Evolutionary conservation across 2,329 filamentous ascomycete species (phyloP), one percentile per base, ranked within the genome.

Genomic region (Ceratocystis cacaofunesta): DNA sequence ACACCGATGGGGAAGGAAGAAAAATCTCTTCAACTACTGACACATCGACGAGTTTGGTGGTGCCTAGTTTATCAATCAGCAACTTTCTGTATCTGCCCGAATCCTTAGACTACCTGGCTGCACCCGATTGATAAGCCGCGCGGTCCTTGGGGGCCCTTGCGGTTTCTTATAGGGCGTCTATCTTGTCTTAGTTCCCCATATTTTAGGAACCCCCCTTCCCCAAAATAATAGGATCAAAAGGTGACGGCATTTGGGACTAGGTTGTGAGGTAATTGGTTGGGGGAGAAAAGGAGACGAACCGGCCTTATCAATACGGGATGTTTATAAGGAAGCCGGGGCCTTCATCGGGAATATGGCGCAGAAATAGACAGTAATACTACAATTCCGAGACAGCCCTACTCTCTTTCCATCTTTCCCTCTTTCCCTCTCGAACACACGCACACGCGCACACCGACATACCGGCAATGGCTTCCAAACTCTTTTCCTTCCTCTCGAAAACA

Each of bases 401-500:
- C 3, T 41, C 10, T 41, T 41, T 41, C 12, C 10, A 10, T 64
- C 22, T 32, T 58, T 25, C 10, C 2, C 48, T 52, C n/a, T 52
- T 52, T 48, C 15, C 12, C 44, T n/a, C 44, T 10, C 3, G 6
- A 25, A 52, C 48, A 52, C 12, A 12, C 36, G 32, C 32, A 36
- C 32, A 8, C 30, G 2, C 32, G 1, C 36, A 41, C 36, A 3
- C 10, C 36, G 36, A 28, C 10, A 2, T 3, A 28, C 8, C 55
- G n/a, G 32, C 28, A 32, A 79, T 79, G 77, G 75, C 78, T 5
- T 70, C 76, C 17, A 75, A 77, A 5, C 70, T 80, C 68, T 74
- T 75, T 63, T 76, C 74, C 19, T 70, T 79, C 28, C 70, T 79
- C 62, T 73, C 71, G 62, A 71, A 74, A 64, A 75, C 73, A 57